Evolutionary conservation across 2,329 filamentous ascomycete genomes (phyloP).

Genomic region (Ploettnerulaceae sp.): DNA sequence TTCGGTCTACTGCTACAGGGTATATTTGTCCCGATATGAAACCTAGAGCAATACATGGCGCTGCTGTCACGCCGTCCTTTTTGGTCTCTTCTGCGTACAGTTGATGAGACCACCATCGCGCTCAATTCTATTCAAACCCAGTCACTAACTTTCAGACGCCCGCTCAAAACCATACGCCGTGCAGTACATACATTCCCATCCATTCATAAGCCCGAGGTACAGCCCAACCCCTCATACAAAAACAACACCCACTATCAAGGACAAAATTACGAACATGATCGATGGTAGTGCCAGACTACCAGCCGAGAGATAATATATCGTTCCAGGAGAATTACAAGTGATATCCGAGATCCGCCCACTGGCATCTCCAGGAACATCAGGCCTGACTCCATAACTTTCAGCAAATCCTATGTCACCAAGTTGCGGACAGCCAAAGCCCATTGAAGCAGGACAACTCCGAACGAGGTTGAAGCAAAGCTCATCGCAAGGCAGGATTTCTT

Average conservation of each 20-base stretch:
- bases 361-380: slow-evolving; percentile 32
- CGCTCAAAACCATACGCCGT: slow-evolving; percentile 19
- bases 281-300: slow-evolving; percentile 51
- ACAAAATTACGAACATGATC: slow-evolving; percentile 11
- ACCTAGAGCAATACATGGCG: not conserved
- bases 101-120: no score
- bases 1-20: not conserved
- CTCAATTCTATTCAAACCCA: not conserved
- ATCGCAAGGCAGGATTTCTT: slow-evolving; percentile 83
- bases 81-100: no score
- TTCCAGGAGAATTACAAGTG: slow-evolving; percentile 59
- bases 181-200: slow-evolving; percentile 22
- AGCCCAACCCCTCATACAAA: slow-evolving; percentile 20
- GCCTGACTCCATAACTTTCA: slow-evolving; percentile 42
- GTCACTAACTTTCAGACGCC: not conserved
- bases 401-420: slow-evolving; percentile 39
- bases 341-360: slow-evolving; percentile 25
- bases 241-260: slow-evolving; percentile 16
- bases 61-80: not conserved
- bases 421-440: slow-evolving; percentile 72
- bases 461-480: slow-evolving; percentile 85
- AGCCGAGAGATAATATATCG: slow-evolving; percentile 46
- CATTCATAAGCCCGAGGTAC: not conserved
- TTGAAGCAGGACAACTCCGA: slow-evolving; percentile 71
- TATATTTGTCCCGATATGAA: no score